Percentiles rank a stretch among this genome's conserved stretches.
phyloP scores from a whole-genome alignment of 345 rosid species.

The Toxicodendron radicans region DNA sequence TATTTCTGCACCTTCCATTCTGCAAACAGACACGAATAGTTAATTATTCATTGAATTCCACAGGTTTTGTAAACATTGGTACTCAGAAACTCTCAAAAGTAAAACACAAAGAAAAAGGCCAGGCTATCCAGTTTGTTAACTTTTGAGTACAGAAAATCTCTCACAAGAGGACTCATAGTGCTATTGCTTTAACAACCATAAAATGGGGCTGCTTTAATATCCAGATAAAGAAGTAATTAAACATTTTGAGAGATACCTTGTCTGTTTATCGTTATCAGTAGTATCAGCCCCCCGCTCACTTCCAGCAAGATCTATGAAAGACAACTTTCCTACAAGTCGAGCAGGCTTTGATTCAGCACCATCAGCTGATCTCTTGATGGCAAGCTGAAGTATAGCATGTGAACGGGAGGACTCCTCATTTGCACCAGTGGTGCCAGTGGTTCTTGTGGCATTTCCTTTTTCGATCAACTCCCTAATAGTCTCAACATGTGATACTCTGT shows the following conservation, averaged over 20 bases:
- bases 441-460: conserved; percentile 61
- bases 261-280: conserved; percentile 67
- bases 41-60: conserved; percentile 2
- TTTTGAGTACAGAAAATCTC: background rate
- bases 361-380: conserved; percentile 50
- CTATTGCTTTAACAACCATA: conserved; percentile 12
- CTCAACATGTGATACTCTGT: conserved; percentile 56
- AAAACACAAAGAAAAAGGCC: background rate
- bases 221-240: background rate
- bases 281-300: conserved; percentile 82
- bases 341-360: conserved; percentile 53
- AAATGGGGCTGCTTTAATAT: background rate
- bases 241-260: conserved; percentile 39
- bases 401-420: conserved; percentile 74
- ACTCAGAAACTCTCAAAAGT: background rate
- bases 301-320: conserved; percentile 71
- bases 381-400: conserved; percentile 73
- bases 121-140: background rate
- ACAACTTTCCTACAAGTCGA: conserved; percentile 55
- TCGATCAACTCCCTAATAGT: conserved; percentile 55
- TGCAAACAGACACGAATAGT: conserved; percentile 22
- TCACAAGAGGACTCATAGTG: background rate
- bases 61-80: background rate
- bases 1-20: conserved; percentile 72
- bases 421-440: conserved; percentile 65